Evolutionary conservation across 2,329 filamentous ascomycete genomes (phyloP), one percentile per base, ranked within the genome.

Genomic region (Pseudogymnoascus sp.): DNA sequence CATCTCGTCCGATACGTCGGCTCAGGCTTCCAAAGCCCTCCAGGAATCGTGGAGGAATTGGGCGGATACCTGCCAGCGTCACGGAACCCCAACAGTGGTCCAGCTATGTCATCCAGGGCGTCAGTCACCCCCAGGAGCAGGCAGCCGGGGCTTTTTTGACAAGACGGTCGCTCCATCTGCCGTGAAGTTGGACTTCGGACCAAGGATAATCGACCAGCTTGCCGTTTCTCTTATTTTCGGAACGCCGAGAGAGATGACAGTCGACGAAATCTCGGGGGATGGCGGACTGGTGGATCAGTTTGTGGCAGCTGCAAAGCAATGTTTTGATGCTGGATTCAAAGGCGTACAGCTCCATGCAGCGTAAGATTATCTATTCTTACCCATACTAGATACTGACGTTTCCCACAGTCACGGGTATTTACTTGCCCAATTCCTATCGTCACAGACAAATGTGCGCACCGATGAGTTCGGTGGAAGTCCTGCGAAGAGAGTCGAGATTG

Each of bases 401-500:
- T 26, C 2, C 33, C 4, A 26, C 35, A 70, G 68, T 8, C 90
- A 93, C 70, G 89, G 90, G 1, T 93, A 92, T 71, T 80, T 93
- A 0, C 77, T 93, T 0, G 84, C 86, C 66, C 77, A 80, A 7
- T 93, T 93, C 78, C 68, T 92, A 6, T 87, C 85, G 0, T 88
- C 89, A 0, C 79, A 81, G 0, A 79, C 81, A 14, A 95, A 93
- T 75, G 76, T 82, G 63, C 82, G 90, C 22, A 89, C 79, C 0
- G 87, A 90, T 69, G 70, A 80, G 63, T 90, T 89, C 68, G 87
- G 87, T n/a, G 87, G 87, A 2, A 83, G 78, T 61, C 86, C 88
- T 65, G 85, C 87, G 75, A 92, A 92, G 75, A 84, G 90, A 59
- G 83, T 80, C 0, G 83, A 89, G 0, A 74, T 95, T 16, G 79